These are phyloP conservation scores for Ilex asprella DNA, from an alignment of 257 asterid species.

Conservation along the genomic window DNA sequence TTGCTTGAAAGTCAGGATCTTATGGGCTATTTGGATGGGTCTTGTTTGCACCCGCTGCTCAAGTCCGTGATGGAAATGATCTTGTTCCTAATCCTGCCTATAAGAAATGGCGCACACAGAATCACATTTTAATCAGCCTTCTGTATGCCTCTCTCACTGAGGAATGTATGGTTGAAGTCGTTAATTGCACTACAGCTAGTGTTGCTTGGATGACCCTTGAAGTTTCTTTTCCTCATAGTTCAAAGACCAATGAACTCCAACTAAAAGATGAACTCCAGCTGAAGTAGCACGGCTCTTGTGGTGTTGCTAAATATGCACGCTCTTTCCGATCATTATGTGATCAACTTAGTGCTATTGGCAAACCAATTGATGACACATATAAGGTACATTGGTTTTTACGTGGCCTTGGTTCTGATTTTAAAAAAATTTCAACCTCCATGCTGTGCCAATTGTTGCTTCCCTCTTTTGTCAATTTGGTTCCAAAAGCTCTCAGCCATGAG, in stretches of 20 bases:
- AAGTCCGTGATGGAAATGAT: not conserved
- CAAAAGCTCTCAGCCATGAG: not conserved
- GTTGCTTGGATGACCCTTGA: slow-evolving; percentile 1
- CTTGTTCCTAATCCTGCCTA: not conserved
- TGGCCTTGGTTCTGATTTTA: not conserved
- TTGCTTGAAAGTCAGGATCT: not conserved
- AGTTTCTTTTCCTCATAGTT: not conserved
- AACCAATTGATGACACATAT: no score
- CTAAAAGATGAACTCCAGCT: not conserved
- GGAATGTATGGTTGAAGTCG: not conserved
- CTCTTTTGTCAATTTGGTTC: not conserved
- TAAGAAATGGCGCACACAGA: not conserved
- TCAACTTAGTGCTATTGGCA: no score
- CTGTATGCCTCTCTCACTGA: not conserved
- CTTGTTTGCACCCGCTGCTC: not conserved
- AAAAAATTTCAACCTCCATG: not conserved
- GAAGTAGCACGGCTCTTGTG: not conserved
- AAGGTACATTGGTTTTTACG: not conserved
- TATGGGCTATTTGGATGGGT: not conserved
- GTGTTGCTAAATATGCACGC: not conserved
- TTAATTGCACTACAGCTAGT: not conserved
- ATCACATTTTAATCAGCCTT: not conserved
- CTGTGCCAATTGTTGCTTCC: not conserved
- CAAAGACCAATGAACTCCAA: not conserved
- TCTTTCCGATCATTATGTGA: not conserved